Percentiles rank a stretch among this genome's conserved stretches.
Evolutionary conservation across 2,329 filamentous ascomycete genomes (phyloP).

Genomic region (Penicillium sp.): DNA sequence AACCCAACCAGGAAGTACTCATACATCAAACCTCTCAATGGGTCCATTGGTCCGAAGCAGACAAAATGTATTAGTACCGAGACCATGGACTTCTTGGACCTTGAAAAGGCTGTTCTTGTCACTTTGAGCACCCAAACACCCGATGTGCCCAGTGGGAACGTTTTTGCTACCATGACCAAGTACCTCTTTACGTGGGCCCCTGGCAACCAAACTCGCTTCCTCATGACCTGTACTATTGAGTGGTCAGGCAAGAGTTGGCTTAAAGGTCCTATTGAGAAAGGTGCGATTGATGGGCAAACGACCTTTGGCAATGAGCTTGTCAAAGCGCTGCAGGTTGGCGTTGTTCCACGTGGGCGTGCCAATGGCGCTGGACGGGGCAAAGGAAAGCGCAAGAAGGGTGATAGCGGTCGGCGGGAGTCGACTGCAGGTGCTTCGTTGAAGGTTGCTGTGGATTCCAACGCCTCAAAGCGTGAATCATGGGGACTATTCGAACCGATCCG

Average conservation of each 20-base stretch:
- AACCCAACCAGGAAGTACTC: constrained; percentile 72
- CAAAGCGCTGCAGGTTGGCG: constrained; percentile 67
- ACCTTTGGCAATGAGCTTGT: constrained; percentile 79
- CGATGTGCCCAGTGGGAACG: constrained; percentile 89
- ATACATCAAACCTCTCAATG: constrained; percentile 88
- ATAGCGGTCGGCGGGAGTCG: constrained; percentile 35
- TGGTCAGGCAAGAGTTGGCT: constrained; percentile 99
- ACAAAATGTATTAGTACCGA: constrained; percentile 92
- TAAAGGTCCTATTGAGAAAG: constrained; percentile 94
- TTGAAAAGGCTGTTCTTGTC: constrained; percentile 84
- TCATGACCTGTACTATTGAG: constrained; percentile 86
- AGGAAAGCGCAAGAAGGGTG: constrained; percentile 60
- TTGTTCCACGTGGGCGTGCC: constrained; percentile 62
- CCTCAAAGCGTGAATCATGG: constrained; percentile 58
- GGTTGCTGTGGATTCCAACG: constrained; percentile 39
- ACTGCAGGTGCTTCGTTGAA: constrained; percentile 45
- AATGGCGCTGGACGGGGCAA: constrained; percentile 53
- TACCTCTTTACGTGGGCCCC: constrained; percentile 94
- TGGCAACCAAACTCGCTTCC: constrained; percentile 76
- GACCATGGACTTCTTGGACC: constrained; percentile 76
- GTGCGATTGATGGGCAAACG: constrained; percentile 83
- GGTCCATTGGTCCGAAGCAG: constrained; percentile 82
- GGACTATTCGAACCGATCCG: constrained; percentile 77
- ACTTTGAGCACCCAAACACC: constrained; percentile 82
- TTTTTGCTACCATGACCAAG: constrained; percentile 87